These are phyloP conservation scores for Setaria viridis DNA, from an alignment of 202 grass and related monocot species.

Conservation along the genomic window DNA sequence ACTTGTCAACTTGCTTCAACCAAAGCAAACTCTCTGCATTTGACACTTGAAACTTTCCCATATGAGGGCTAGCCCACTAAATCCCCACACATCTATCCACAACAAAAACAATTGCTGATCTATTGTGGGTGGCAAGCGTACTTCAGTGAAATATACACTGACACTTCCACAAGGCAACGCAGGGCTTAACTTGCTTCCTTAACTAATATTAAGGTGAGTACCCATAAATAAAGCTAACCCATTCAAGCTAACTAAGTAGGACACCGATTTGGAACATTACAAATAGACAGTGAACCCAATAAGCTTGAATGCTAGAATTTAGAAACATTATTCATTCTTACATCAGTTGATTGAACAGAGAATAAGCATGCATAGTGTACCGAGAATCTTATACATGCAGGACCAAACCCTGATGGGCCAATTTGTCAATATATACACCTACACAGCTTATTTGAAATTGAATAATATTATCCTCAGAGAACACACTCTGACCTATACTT, in stretches of 20 bases:
- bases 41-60: slow-evolving; percentile 6
- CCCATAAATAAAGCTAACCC: slow-evolving; percentile 8
- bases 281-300: slow-evolving; percentile 16
- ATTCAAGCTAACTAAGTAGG: slow-evolving; percentile 36
- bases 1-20: slow-evolving; percentile 40
- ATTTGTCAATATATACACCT: neutral
- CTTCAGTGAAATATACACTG: slow-evolving; percentile 33
- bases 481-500: neutral
- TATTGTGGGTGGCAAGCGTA: slow-evolving; percentile 10
- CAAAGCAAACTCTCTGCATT: slow-evolving; percentile 22
- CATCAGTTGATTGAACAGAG: neutral
- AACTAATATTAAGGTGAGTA: slow-evolving; percentile 17
- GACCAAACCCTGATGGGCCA: neutral
- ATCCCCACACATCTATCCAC: slow-evolving; percentile 22
- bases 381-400: neutral
- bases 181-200: slow-evolving; percentile 33
- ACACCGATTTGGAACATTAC: neutral
- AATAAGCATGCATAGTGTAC: slow-evolving; percentile 1
- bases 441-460: neutral
- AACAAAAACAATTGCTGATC: slow-evolving; percentile 41
- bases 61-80: slow-evolving; percentile 24
- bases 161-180: slow-evolving; percentile 29
- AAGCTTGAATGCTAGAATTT: slow-evolving; percentile 19
- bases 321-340: neutral
- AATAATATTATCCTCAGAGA: neutral